Conservation (phyloP, 768 basidiomycete species). For the Suillus brevipes region DNA sequence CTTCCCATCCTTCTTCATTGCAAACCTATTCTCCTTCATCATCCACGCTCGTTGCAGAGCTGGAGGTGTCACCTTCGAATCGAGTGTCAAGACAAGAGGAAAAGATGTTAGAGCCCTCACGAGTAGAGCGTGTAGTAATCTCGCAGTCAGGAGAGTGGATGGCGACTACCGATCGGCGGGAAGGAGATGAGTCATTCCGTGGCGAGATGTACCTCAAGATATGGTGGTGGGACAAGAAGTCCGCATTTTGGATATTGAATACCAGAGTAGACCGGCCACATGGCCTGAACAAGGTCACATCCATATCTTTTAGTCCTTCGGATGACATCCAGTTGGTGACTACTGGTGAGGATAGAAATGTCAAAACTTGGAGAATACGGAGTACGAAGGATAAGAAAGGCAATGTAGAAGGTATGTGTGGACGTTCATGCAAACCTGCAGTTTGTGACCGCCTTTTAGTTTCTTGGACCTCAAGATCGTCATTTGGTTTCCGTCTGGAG, state of each 20-base stretch:
- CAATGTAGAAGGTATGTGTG: conserved; percentile 50
- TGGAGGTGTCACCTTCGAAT: conserved; percentile 94
- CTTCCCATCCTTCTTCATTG: conserved; percentile 93
- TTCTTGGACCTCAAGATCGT: conserved; percentile 81
- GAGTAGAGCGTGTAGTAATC: conserved; percentile 69
- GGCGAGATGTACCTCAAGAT: conserved; percentile 82
- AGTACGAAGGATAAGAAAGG: conserved; percentile 45
- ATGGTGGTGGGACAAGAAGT: conserved; percentile 80
- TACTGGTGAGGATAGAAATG: conserved; percentile 68
- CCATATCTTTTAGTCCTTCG: conserved; percentile 67
- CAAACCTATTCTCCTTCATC: conserved; percentile 82
- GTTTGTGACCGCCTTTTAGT: conserved; percentile 18
- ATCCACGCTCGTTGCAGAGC: conserved; percentile 74
- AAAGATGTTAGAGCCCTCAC: conserved; percentile 68
- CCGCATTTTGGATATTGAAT: conserved; percentile 70
- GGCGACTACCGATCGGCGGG: conserved; percentile 82
- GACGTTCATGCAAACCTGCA: background rate
- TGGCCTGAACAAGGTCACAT: conserved; percentile 59
- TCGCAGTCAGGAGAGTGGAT: conserved; percentile 82
- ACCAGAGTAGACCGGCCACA: conserved; percentile 91
- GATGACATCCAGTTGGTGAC: conserved; percentile 59
- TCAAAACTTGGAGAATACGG: conserved; percentile 81
- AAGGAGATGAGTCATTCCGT: conserved; percentile 63
- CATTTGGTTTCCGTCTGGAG: conserved; percentile 67
- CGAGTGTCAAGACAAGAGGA: conserved; percentile 82